Evolutionary conservation across 1,284 basidiomycete species (phyloP).

Genomic region (Tilletia setariae): DNA sequence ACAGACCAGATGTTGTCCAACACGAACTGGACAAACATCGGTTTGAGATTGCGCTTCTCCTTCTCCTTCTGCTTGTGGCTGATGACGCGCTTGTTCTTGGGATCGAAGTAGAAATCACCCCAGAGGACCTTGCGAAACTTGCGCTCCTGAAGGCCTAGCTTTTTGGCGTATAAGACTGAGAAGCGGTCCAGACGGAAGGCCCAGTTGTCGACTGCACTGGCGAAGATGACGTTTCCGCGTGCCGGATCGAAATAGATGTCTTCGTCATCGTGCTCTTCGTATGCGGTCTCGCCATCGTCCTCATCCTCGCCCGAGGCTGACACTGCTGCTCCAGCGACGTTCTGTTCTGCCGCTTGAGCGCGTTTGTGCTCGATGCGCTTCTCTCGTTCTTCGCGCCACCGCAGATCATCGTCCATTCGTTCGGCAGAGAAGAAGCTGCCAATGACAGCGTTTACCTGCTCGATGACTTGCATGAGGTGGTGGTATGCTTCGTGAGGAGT

Average conservation of each 20-base stretch:
- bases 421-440: constrained; percentile 92
- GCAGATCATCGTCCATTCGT: constrained; percentile 85
- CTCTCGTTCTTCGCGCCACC: constrained; percentile 89
- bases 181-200: constrained; percentile 93
- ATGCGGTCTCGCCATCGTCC: constrained; percentile 27
- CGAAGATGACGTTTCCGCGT: constrained; percentile 93
- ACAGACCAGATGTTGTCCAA: constrained; percentile 97
- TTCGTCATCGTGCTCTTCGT: constrained; percentile 82
- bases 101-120: constrained; percentile 97
- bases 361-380: constrained; percentile 71
- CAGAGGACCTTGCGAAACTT: constrained; percentile 85
- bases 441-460: constrained; percentile 98
- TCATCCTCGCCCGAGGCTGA: constrained; percentile 63
- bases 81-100: constrained; percentile 90
- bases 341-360: constrained; percentile 56
- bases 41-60: constrained; percentile 71
- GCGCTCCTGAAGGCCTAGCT: constrained; percentile 84
- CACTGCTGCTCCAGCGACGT: constrained; percentile 59
- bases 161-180: constrained; percentile 84
- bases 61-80: constrained; percentile 79
- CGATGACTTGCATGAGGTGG: constrained; percentile 85
- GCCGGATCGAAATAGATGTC: constrained; percentile 97
- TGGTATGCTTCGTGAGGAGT: constrained; percentile 90
- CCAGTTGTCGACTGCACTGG: constrained; percentile 95
- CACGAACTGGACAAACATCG: constrained; percentile 97